Conservation (phyloP, 805 yeast species). For the Zygoascus biomembranicola region DNA sequence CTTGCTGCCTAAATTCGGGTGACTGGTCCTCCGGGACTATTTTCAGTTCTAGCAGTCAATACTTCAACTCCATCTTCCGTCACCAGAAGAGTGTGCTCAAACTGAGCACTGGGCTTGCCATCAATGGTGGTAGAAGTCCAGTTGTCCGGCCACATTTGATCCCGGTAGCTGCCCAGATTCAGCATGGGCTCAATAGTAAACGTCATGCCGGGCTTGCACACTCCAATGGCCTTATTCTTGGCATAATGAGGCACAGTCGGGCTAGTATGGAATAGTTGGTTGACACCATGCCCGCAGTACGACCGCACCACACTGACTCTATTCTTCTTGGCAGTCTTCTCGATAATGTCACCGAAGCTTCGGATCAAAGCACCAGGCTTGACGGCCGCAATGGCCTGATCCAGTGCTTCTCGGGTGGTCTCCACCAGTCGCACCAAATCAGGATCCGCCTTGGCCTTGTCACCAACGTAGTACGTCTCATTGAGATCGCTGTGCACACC, state of each 20-base stretch:
- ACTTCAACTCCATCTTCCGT: constrained; percentile 93
- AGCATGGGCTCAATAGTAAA: constrained; percentile 98
- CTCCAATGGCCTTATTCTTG: constrained; percentile 85
- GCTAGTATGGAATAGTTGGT: constrained; percentile 77
- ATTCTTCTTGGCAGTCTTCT: constrained; percentile 71
- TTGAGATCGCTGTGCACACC: constrained; percentile 94
- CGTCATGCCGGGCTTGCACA: constrained; percentile 91
- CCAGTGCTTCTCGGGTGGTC: constrained; percentile 80
- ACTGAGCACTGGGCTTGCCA: constrained; percentile 87
- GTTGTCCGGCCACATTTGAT: constrained; percentile 90
- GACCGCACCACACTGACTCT: constrained; percentile 82
- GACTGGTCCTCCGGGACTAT: constrained; percentile 76
- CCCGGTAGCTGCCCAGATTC: constrained; percentile 73
- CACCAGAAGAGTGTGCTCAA: constrained; percentile 81
- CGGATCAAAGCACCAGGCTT: constrained; percentile 91
- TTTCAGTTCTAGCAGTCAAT: constrained; percentile 68
- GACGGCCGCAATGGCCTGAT: constrained; percentile 71
- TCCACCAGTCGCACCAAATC: constrained; percentile 87
- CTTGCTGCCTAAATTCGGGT: constrained; percentile 4
- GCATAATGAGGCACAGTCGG: constrained; percentile 95
- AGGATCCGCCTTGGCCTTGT: constrained; percentile 67
- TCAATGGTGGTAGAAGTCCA: constrained; percentile 92
- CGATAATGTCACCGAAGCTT: constrained; percentile 79
- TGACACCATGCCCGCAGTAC: constrained; percentile 92
- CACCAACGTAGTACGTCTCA: constrained; percentile 95